Percentiles rank a stretch among this genome's conserved stretches.
Evolutionary conservation across 2,329 filamentous ascomycete species (phyloP).

Genomic region (Onygenales sp.): DNA sequence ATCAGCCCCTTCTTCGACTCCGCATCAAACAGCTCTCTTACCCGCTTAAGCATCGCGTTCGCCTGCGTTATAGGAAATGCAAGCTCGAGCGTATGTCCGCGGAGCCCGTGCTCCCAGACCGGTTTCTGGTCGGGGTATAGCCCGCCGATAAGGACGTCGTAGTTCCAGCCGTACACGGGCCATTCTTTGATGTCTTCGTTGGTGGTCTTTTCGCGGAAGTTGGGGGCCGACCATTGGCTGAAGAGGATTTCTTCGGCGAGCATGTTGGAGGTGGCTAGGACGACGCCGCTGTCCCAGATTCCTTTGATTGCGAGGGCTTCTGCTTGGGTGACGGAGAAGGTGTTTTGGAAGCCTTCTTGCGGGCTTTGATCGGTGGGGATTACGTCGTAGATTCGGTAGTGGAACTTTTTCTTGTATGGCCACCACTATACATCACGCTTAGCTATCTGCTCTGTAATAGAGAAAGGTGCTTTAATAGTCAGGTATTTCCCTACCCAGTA

Average conservation of each 20-base stretch:
- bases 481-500: conserved; percentile 33
- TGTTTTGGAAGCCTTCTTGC: conserved; percentile 44
- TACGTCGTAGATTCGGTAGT: conserved; percentile 45
- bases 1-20: conserved; percentile 34
- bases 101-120: conserved; percentile 43
- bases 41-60: conserved; percentile 41
- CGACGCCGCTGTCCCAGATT: conserved; percentile 40
- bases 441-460: neutral
- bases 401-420: conserved; percentile 43
- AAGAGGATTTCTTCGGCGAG: conserved; percentile 43
- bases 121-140: conserved; percentile 40
- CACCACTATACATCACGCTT: conserved; percentile 33
- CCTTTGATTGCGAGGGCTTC: conserved; percentile 34
- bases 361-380: conserved; percentile 29
- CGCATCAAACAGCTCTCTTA: conserved; percentile 41
- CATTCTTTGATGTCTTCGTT: conserved; percentile 34
- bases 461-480: neutral
- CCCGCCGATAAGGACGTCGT: conserved; percentile 45
- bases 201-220: conserved; percentile 44
- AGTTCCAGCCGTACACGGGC: conserved; percentile 47
- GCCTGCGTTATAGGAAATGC: conserved; percentile 43
- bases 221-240: conserved; percentile 39
- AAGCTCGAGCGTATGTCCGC: conserved; percentile 42
- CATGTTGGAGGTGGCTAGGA: conserved; percentile 39
- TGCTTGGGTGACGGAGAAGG: conserved; percentile 40